Conservation (phyloP, 176 grass and related monocot genomes). For the Aegilops umbellulata region DNA sequence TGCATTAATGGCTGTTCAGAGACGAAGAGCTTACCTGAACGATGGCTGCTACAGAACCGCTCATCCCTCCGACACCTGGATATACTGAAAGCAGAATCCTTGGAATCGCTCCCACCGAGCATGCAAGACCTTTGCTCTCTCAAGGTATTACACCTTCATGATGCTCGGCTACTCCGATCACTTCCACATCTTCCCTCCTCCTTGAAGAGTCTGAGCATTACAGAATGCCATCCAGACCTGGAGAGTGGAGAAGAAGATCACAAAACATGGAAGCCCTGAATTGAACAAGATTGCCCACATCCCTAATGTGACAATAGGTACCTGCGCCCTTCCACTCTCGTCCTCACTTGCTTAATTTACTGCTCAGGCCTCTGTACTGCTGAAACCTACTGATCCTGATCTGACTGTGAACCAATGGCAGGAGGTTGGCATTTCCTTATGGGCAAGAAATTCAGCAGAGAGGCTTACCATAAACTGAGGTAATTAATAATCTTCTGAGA, state of each 20-base stretch:
- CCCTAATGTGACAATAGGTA: not conserved
- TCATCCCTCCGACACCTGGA: accelerated
- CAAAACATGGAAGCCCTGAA: not conserved
- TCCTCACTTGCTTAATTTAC: not conserved
- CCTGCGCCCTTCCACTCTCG: not conserved
- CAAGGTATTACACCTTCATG: accelerated
- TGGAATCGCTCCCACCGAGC: not conserved
- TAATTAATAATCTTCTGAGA: not conserved
- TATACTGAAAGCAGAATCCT: not conserved
- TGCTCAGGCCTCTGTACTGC: not conserved
- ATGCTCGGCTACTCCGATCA: slow-evolving; percentile 6
- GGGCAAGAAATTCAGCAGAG: too few species aligned
- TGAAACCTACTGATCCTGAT: not conserved
- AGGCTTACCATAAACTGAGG: too few species aligned
- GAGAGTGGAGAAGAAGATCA: not conserved
- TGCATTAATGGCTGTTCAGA: accelerated
- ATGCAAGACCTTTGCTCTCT: slow-evolving; percentile 22
- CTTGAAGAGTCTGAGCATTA: not conserved
- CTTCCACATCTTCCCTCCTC: slow-evolving; percentile 32
- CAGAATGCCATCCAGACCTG: not conserved
- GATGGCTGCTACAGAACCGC: not conserved
- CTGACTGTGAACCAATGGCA: not conserved
- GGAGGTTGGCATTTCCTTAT: not conserved
- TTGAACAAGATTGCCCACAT: not conserved
- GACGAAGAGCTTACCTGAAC: not conserved